phyloP scores from a whole-genome alignment of 2,329 filamentous ascomycete genomes.

The Beauveria pseudobassiana region DNA sequence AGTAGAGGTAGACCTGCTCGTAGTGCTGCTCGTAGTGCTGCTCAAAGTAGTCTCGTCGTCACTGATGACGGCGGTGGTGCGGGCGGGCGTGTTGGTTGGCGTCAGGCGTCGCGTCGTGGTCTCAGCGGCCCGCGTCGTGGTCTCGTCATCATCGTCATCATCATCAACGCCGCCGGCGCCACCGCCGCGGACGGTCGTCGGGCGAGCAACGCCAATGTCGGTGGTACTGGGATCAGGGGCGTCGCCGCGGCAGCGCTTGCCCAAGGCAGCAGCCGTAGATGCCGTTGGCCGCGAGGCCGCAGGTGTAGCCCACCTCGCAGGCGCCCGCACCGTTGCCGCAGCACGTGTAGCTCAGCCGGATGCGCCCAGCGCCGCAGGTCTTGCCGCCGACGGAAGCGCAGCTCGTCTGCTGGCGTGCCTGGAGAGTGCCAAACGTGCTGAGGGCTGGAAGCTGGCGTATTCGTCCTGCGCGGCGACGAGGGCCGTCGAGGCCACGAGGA shows the following conservation, averaged over 20 bases:
- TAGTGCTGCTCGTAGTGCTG: no score
- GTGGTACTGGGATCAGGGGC: conserved; percentile 12
- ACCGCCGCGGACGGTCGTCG: neutral
- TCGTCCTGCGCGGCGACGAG: conserved; percentile 3
- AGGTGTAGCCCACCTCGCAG: conserved; percentile 12
- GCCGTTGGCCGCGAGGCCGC: conserved; percentile 15
- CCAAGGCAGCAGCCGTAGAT: conserved; percentile 17
- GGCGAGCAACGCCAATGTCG: neutral
- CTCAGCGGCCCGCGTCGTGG: neutral
- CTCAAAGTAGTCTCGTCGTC: neutral
- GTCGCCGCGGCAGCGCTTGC: conserved; percentile 14
- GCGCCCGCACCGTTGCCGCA: conserved; percentile 15
- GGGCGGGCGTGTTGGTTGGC: neutral
- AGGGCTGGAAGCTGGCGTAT: conserved; percentile 1
- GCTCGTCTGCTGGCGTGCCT: neutral
- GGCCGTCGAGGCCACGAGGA: conserved; percentile 2
- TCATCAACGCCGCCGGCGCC: neutral
- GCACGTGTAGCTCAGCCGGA: conserved; percentile 13
- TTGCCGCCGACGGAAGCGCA: conserved; percentile 7
- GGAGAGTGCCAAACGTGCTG: neutral
- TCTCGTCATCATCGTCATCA: neutral
- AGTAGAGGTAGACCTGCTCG: no score
- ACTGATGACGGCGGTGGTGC: neutral
- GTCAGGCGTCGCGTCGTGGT: neutral
- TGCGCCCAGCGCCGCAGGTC: conserved; percentile 15